Base-by-base conservation (phyloP, 305 asterid species). In the Fraxinus paxiana region DNA sequence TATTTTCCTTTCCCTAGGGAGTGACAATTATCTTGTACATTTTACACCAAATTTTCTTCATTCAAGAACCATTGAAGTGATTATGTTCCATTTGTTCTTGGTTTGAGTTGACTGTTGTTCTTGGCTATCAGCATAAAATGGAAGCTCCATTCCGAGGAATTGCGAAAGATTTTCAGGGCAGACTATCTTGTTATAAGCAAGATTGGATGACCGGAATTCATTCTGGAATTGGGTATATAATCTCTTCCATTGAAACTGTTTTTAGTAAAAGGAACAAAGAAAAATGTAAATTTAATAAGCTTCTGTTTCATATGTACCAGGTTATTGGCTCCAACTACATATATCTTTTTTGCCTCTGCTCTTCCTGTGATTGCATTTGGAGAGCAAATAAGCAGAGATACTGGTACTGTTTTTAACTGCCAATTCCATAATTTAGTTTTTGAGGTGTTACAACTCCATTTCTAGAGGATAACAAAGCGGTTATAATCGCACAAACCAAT, bases 291-390 rank as follows among this genome's bases (percentile, higher is more conserved):
- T 28, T 63, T 2, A 37, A 6, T 37, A 33, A 2, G 37, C 38
- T 61, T 17, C 12, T 3, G 17, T 59, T 77, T 69, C n/a, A 13
- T 35, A 6, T 73, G 37, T 75, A 9, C 1, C 85, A 94, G 98
- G 88, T 91, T 94, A 46, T 78, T 94, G 26, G 98, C 98, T 83
- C 98, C 98, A 79, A 84, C 97, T 15, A 82, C 94, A 1, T 94
- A 91, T 84, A 89, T 94, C 73, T 94, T 88, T 87, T 94, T 94
- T 51, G 97, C 98, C 34, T 94, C 98, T 12, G 91, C 97, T 51
- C 89, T 94, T 78, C 98, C 97, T 24, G 98, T 94, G 8, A 87
- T 94, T 48, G 97, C 98, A 83, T 94, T 94, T 77, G 98, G 98
- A 20, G 97, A 92, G 90, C 98, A 94, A 77, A 34, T 94, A 70